phyloP scores from a whole-genome alignment of 129 eudicot genomes.

The Ambrosia artemisiifolia region DNA sequence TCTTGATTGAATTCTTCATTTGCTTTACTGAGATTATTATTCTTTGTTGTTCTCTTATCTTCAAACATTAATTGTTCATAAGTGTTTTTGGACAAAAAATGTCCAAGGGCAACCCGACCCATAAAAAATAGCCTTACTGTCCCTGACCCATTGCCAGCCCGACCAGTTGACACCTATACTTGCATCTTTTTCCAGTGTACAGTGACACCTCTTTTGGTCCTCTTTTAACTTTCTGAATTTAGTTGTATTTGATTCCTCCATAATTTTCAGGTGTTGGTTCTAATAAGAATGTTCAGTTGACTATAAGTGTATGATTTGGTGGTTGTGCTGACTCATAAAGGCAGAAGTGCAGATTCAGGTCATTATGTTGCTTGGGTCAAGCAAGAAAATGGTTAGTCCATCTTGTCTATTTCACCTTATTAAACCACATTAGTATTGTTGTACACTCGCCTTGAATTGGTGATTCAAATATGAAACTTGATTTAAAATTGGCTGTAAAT shows the following conservation, averaged over 20 bases:
- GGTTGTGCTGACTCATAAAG: constrained; percentile 95
- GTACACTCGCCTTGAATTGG: no score
- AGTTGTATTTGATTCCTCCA: neutral
- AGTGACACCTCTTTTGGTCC: neutral
- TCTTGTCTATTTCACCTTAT: neutral
- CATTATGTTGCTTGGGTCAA: constrained; percentile 99
- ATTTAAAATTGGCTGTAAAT: no score
- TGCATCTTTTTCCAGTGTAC: neutral
- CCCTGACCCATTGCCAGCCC: neutral
- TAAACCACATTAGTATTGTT: neutral
- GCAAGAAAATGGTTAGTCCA: constrained; percentile 77
- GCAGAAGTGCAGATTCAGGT: constrained; percentile 99
- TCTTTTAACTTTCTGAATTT: neutral
- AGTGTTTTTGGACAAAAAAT: neutral
- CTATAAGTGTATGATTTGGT: constrained; percentile 93
- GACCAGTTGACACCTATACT: neutral
- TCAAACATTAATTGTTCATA: neutral
- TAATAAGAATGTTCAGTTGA: constrained; percentile 57
- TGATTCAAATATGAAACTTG: no score
- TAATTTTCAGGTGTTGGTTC: constrained; percentile 39
- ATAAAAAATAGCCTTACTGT: neutral
- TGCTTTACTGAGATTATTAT: no score
- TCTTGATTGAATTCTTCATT: no score
- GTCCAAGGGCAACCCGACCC: neutral
- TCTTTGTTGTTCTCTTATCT: no score